Base-by-base conservation (phyloP, 805 yeast genomes). In the Metschnikowia anglica region DNA sequence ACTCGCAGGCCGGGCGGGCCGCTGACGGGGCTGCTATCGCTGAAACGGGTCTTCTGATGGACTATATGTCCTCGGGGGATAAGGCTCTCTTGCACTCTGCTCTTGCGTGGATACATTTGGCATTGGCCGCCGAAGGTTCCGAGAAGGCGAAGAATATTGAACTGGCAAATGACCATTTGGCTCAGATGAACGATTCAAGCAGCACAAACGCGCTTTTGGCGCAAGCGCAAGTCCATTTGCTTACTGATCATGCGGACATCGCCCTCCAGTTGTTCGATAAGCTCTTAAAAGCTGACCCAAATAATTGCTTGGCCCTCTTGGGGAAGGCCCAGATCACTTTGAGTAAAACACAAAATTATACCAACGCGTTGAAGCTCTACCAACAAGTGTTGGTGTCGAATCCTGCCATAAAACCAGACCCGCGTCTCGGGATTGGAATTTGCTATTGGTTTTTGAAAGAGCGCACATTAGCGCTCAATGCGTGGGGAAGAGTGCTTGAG, bases 391-490 rank as follows among this genome's bases (percentile, higher is more conserved):
- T 93, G 51, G 74, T 83, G 25, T 71, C 82, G 37, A 83, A 88
- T 48, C 97, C 97, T 2, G 60, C 84, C 27, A 67, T 85, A 53
- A 77, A 77, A 53, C 97, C 98, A 4, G 97, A 91, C 66, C 95
- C 97, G 15, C 75, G 99, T 63, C 76, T 93, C 47, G 99, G 98
- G 21, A 80, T 91, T 47, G 99, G 99, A 26, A 68, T 93, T 51
- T 90, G 97, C 63, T 91, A 83, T 60, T 93, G 97, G 97, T 79
- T 79, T 47, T 68, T 93, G 48, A 84, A 84, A 39, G 95, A 88
- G 61, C 77, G 79, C 49, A 76, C 76, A 39, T 76, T 88, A 69
- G 98, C 99, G 0, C 58, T 76, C 5, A 68, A 70, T 37, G 84
- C 98, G 0, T 93, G 98, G 97, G 76, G 78, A 48, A 77, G 97